Conservation (phyloP, 768 basidiomycete genomes). For the Ramaria sp. region DNA sequence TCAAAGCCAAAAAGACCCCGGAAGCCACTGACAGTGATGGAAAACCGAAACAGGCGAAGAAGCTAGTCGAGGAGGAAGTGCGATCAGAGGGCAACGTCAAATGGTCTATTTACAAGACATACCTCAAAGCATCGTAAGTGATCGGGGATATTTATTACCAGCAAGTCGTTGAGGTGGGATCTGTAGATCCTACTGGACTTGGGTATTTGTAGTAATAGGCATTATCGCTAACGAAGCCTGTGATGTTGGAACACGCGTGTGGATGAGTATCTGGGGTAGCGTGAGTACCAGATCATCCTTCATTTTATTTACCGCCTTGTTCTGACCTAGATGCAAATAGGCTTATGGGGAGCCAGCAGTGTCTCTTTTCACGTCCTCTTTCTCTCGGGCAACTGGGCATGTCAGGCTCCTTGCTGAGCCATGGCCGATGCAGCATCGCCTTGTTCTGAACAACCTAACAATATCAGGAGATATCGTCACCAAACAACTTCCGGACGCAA, state of each 20-base stretch:
- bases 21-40: neutral
- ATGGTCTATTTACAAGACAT: constrained; percentile 17
- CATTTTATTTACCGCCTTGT: neutral
- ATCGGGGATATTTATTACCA: neutral
- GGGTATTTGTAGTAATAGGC: constrained; percentile 11
- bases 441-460: neutral
- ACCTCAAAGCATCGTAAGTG: constrained; percentile 16
- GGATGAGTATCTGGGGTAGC: constrained; percentile 21
- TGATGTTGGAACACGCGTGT: constrained; percentile 16
- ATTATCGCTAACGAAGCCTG: constrained; percentile 8
- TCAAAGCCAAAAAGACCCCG: constrained; percentile 14
- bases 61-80: constrained; percentile 15
- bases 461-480: neutral
- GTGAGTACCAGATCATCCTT: neutral
- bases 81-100: constrained; percentile 12
- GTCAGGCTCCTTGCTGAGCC: neutral
- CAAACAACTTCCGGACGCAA: constrained; percentile 3
- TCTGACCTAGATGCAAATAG: neutral
- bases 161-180: neutral
- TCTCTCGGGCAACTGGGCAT: neutral
- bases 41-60: constrained; percentile 9
- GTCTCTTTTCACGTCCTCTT: neutral
- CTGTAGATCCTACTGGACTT: constrained; percentile 13
- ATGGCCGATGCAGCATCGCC: neutral
- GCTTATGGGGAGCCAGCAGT: neutral